Conservation (phyloP, 2,329 filamentous ascomycete genomes). For the Trematosphaeria pertusa region DNA sequence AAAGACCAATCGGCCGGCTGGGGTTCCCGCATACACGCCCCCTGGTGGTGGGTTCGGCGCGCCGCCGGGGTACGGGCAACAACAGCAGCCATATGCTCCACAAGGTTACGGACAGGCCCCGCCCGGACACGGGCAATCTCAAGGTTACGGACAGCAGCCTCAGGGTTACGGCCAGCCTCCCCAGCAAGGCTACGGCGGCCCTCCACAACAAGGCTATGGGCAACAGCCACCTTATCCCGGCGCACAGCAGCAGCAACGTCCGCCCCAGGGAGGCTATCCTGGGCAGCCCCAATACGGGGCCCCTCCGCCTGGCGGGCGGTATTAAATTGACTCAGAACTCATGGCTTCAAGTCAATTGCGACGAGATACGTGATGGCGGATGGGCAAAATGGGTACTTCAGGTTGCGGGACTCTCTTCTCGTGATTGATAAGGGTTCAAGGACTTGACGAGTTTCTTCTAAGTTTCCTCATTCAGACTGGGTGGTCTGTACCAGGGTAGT, state of each 20-base stretch:
- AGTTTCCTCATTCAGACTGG: too few species aligned
- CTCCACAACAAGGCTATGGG: slow-evolving; percentile 34
- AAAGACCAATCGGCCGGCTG: slow-evolving; percentile 53
- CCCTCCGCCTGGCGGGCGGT: slow-evolving; percentile 27
- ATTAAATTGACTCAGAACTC: slow-evolving; percentile 13
- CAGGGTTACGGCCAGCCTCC: slow-evolving; percentile 21
- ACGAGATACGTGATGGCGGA: too few species aligned
- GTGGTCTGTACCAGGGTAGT: too few species aligned
- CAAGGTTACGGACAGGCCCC: slow-evolving; percentile 2
- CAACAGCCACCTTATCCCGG: slow-evolving; percentile 17
- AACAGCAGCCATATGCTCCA: slow-evolving; percentile 1
- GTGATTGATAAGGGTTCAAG: too few species aligned
- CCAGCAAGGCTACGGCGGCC: slow-evolving; percentile 37
- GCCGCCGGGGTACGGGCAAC: slow-evolving; percentile 29
- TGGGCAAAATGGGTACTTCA: too few species aligned
- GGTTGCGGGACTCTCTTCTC: too few species aligned
- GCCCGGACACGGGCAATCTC: too few species aligned
- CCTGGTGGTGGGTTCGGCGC: too few species aligned
- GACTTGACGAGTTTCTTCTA: too few species aligned
- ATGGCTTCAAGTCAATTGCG: too few species aligned
- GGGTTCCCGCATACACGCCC: slow-evolving; percentile 30
- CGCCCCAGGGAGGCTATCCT: slow-evolving; percentile 18
- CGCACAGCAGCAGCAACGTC: slow-evolving; percentile 19
- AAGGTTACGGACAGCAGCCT: slow-evolving; percentile 39
- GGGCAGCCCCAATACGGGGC: slow-evolving; percentile 23